phyloP scores from a whole-genome alignment of 371 early-diverging fungal genomes.

The Mucor plumbeus region DNA sequence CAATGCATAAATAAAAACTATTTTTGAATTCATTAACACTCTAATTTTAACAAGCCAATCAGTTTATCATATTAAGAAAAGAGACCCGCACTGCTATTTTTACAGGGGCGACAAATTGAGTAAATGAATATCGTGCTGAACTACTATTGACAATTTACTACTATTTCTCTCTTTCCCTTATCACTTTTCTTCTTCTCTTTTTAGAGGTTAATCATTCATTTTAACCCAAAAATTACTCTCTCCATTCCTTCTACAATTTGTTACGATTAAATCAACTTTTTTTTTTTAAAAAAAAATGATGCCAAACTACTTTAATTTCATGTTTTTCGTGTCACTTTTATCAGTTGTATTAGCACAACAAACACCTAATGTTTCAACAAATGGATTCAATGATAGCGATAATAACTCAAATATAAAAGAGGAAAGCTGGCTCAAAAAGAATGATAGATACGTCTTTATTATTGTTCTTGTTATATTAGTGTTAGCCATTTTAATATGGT shows the following conservation, averaged over 20 bases:
- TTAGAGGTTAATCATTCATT: constrained; percentile 6
- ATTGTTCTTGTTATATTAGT: constrained; percentile 26
- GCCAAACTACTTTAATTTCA: background rate
- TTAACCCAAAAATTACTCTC: background rate
- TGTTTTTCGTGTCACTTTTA: background rate
- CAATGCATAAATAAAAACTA: constrained; percentile 14
- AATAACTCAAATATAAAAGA: background rate
- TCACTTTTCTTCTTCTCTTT: constrained; percentile 7
- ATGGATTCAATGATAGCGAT: constrained; percentile 20
- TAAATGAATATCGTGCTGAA: constrained; percentile 18
- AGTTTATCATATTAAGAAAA: background rate
- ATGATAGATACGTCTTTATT: constrained; percentile 31
- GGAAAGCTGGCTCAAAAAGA: constrained; percentile 31
- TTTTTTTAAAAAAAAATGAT: background rate
- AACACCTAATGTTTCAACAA: background rate
- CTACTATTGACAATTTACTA: background rate
- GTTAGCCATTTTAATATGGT: constrained; percentile 30
- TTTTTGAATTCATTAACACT: constrained; percentile 8
- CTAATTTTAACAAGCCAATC: constrained; percentile 20
- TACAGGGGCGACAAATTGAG: constrained; percentile 23
- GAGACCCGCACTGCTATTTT: constrained; percentile 14
- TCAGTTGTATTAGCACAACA: background rate
- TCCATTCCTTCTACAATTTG: constrained; percentile 25
- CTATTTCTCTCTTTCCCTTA: constrained; percentile 4
- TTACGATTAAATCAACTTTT: background rate